Conservation (phyloP, 2,329 filamentous ascomycete species). For the Aspergillus sp. region DNA sequence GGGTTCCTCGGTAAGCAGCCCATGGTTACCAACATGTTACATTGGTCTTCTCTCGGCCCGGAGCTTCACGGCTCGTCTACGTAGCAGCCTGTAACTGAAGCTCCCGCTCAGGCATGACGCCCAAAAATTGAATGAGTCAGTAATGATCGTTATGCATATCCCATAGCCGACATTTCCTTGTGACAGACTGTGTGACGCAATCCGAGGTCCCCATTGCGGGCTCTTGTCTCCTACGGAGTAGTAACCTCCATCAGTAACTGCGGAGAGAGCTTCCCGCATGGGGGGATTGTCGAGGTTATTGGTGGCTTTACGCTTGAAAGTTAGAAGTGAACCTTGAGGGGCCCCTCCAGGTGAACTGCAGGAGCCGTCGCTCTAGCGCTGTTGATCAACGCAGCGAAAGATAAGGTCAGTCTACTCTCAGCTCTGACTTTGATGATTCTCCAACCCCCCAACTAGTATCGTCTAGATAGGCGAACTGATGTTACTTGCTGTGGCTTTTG, state of each 20-base stretch:
- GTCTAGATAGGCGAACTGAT: neutral
- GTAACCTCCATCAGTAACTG: neutral
- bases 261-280: neutral
- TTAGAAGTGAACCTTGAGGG: neutral
- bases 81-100: neutral
- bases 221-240: neutral
- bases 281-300: neutral
- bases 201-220: neutral
- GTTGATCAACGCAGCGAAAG: neutral
- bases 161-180: too few species aligned
- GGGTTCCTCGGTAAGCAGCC: neutral
- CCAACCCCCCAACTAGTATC: neutral
- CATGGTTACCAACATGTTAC: neutral
- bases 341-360: neutral
- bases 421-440: too few species aligned
- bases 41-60: constrained; percentile 1
- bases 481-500: neutral
- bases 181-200: neutral
- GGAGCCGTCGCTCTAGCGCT: neutral
- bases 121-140: too few species aligned
- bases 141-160: too few species aligned
- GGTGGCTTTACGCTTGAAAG: too few species aligned
- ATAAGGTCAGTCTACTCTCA: neutral
- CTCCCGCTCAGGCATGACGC: too few species aligned
- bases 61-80: neutral